Evolutionary conservation across 441 rosid genomes (phyloP), one percentile per base, ranked within the genome.

Genomic region (Adansonia rubrostipa): DNA sequence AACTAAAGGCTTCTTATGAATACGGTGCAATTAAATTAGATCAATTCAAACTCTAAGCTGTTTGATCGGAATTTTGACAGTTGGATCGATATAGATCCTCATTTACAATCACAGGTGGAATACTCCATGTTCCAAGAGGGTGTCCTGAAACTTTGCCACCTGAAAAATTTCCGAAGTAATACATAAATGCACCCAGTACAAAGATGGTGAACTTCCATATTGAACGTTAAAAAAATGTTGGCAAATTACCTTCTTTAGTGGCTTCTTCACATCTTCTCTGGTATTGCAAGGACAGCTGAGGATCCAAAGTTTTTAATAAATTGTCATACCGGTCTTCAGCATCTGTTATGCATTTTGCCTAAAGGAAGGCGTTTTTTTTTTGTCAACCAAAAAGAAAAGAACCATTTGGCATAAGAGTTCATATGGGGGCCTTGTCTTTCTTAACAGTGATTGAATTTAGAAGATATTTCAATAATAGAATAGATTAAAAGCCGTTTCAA

Each of bases 221-320:
- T 17, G 0, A 20, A 68, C 33, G 9, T 68, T 45, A 45, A 68
- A 51, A 36, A 36, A 36, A n/a, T 33, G 9, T 63, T n/a, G 0
- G 42, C 48, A 79, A 64, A 56, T 60, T 86, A 92, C 99, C 97
- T 90, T 93, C 97, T 84, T 73, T 83, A 9, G 94, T 92, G 80
- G 98, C 98, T 81, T 95, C 97, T 83, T 87, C 86, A 1, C 99
- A 92, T 89, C 97, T 87, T 84, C 83, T 90, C 82, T 85, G 83
- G 82, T 95, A 95, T 54, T 82, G 78, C 5, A 47, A 76, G 10
- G 94, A 90, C 75, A 93, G 84, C 36, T 82, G 88, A 73, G 93
- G 92, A 67, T 92, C 97, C 79, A 93, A 81, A 0, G 86, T 74
- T 82, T 85, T 83, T 82, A 90, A 83, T 19, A 90, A 79, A 48